Evolutionary conservation across 2,329 filamentous ascomycete genomes (phyloP), one percentile per base, ranked within the genome.

Genomic region (Monilinia fructicola): DNA sequence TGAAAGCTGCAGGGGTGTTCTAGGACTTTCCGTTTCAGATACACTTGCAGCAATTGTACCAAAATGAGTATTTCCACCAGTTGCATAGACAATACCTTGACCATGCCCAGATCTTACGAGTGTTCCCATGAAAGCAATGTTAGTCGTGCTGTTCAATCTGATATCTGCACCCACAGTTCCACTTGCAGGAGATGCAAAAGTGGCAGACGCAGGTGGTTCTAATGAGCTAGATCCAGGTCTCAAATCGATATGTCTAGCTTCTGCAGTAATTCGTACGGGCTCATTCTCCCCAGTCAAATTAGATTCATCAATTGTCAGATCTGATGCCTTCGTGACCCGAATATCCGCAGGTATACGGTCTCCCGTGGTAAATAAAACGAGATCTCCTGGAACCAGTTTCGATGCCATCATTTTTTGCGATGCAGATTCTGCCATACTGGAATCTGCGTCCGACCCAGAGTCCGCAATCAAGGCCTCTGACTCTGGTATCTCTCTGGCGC

Each of bases 51-150:
- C 96, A 73, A 99, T 99, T 60, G 92, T 94, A 53, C 95, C 95
- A 78, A 99, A 98, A 74, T 98, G 93, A 0, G 96, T 99, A 67
- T 91, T 87, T 42, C 91, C 90, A 65, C 96, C 96, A 9, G 95
- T 99, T 11, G 93, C 93, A 77, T 97, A 96, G n/a, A 99, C 95
- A 71, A 99, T 89, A 54, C 95, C 95, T 77, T 97, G 93, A 0
- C 95, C 95, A 74, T 99, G 90, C 14, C 95, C 95, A 46, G 94
- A 97, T 71, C 94, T 92, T 44, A 99, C 93, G 71, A 99, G 79
- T 3, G 95, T 99, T 38, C 95, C 95, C 93, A 99, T 98, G 77
- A 97, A 98, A 2, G 93, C 95, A 76, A 99, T 93, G 74, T 99
- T 98, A 73, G 90, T 91, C 73, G 89, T 87, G 64, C 90, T 89